These are phyloP conservation scores for Clohesyomyces aquaticus DNA, from an alignment of 495 filamentous ascomycete genomes.

Conservation along the genomic window DNA sequence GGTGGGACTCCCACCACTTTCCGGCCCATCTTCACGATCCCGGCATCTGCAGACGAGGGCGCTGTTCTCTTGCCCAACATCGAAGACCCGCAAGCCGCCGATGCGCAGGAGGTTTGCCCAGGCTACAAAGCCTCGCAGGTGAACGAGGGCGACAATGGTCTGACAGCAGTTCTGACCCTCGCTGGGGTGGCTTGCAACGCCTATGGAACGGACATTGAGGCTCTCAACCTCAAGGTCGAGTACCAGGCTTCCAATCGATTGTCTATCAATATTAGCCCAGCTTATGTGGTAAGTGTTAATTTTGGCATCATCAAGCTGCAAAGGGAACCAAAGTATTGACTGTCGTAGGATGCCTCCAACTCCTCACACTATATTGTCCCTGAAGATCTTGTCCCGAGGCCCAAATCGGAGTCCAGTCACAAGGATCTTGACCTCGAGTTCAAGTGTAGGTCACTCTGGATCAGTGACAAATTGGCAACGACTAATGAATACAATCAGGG, in stretches of 20 bases:
- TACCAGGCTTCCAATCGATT: slow-evolving; percentile 61
- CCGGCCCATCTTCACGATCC: slow-evolving; percentile 56
- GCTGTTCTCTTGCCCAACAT: slow-evolving; percentile 69
- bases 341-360: slow-evolving; percentile 57
- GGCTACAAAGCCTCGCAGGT: slow-evolving; percentile 63
- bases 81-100: slow-evolving; percentile 68
- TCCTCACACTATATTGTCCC: slow-evolving; percentile 69
- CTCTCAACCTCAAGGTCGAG: slow-evolving; percentile 58
- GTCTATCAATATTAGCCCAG: slow-evolving; percentile 61
- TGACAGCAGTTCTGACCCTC: slow-evolving; percentile 58
- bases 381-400: slow-evolving; percentile 63
- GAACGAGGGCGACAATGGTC: slow-evolving; percentile 50
- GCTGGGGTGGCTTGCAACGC: slow-evolving; percentile 64
- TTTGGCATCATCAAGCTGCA: background rate
- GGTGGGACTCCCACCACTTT: slow-evolving; percentile 26
- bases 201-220: slow-evolving; percentile 66
- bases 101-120: slow-evolving; percentile 70
- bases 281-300: slow-evolving; percentile 53
- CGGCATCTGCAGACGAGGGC: slow-evolving; percentile 60
- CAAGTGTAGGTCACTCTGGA: slow-evolving; percentile 38
- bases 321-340: slow-evolving; percentile 1
- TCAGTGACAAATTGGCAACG: background rate
- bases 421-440: slow-evolving; percentile 59
- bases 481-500: slow-evolving; percentile 41
- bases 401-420: slow-evolving; percentile 52